A percentile compares a stretch with the other conserved stretches of the same genome.
phyloP scores from a whole-genome alignment of 2,329 filamentous ascomycete genomes.

The Trichoderma sp. region DNA sequence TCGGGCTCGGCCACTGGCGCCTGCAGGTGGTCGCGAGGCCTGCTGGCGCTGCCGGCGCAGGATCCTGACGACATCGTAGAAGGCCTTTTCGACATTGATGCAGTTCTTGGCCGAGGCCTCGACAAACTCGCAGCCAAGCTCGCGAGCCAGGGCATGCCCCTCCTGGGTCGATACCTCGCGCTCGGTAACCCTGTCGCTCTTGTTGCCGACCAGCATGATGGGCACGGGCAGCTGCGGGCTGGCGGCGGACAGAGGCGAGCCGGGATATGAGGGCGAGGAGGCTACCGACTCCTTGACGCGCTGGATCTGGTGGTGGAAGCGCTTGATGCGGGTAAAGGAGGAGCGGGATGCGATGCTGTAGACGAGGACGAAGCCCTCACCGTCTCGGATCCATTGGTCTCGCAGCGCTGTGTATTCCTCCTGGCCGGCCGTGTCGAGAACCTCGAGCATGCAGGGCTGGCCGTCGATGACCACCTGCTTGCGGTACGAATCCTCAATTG shows the following conservation, averaged over 20 bases:
- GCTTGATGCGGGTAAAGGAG: constrained; percentile 91
- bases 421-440: constrained; percentile 94
- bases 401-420: constrained; percentile 97
- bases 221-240: constrained; percentile 71
- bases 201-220: constrained; percentile 98
- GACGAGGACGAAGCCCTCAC: constrained; percentile 95
- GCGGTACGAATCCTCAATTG: constrained; percentile 84
- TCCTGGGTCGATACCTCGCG: constrained; percentile 96
- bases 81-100: constrained; percentile 97
- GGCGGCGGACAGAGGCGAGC: constrained; percentile 67
- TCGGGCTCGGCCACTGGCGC: constrained; percentile 44
- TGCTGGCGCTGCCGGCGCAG: constrained; percentile 79
- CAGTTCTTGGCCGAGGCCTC: constrained; percentile 97
- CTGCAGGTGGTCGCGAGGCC: constrained; percentile 45
- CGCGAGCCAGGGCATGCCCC: constrained; percentile 85
- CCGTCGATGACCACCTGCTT: constrained; percentile 92
- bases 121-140: constrained; percentile 93
- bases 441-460: constrained; percentile 96
- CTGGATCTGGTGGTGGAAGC: constrained; percentile 96
- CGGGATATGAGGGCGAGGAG: constrained; percentile 74
- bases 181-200: constrained; percentile 94
- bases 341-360: constrained; percentile 98
- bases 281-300: constrained; percentile 90
- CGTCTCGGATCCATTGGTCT: constrained; percentile 98
- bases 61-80: constrained; percentile 94